Evolutionary conservation across 2,329 filamentous ascomycete genomes (phyloP).

Genomic region (Atkinsonella hypoxylon): DNA sequence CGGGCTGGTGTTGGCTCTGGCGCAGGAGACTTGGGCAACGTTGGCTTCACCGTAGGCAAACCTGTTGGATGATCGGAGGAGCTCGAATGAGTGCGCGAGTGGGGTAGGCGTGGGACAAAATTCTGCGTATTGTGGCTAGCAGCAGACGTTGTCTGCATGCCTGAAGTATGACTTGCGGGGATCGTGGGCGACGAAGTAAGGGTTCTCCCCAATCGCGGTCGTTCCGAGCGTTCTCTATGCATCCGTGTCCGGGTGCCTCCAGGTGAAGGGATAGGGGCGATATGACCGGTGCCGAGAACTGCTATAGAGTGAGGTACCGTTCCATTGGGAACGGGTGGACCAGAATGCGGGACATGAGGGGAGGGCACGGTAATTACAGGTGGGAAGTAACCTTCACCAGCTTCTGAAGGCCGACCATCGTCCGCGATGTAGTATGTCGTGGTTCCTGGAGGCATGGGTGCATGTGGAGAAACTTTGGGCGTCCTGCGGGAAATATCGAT

Average conservation of each 20-base stretch:
- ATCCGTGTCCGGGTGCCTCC: constrained; percentile 48
- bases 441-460: constrained; percentile 29
- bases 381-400: constrained; percentile 72
- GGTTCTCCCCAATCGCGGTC: constrained; percentile 54
- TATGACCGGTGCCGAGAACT: constrained; percentile 67
- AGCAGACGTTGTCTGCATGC: constrained; percentile 16
- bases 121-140: constrained; percentile 23
- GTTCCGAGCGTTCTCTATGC: constrained; percentile 42
- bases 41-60: constrained; percentile 35
- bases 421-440: constrained; percentile 47
- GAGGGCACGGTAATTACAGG: constrained; percentile 41
- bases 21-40: constrained; percentile 39
- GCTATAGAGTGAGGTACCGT: constrained; percentile 54
- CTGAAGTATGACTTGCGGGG: constrained; percentile 17
- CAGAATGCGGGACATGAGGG: constrained; percentile 27
- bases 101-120: constrained; percentile 27
- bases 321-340: constrained; percentile 24
- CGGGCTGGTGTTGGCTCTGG: constrained; percentile 31
- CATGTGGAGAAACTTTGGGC: constrained; percentile 66
- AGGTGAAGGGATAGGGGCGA: constrained; percentile 72
- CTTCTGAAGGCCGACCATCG: constrained; percentile 53
- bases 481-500: constrained; percentile 80
- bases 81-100: constrained; percentile 46
- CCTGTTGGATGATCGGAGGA: constrained; percentile 39
- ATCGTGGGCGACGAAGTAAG: constrained; percentile 75